phyloP scores from a whole-genome alignment of 1,284 basidiomycete species.

The Puccinia horiana region DNA sequence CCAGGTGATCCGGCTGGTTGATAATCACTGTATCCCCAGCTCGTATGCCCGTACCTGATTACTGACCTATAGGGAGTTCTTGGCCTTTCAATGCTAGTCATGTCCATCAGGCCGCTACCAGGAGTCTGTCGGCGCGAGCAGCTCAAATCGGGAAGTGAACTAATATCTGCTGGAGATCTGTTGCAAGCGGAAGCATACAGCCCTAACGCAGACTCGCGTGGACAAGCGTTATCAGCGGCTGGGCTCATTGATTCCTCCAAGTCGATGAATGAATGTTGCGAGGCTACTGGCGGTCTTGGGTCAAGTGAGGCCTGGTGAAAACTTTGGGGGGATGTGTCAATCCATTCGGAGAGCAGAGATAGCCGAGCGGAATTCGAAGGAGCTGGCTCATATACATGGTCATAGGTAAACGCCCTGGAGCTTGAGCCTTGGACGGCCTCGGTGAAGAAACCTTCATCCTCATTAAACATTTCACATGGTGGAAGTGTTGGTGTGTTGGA shows the following conservation, averaged over 20 bases:
- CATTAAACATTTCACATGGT: neutral
- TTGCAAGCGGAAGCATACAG: neutral
- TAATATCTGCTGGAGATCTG: neutral
- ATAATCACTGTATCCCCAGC: neutral
- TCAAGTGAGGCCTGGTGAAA: neutral
- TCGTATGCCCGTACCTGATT: neutral
- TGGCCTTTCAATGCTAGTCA: neutral
- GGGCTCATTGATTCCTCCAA: neutral
- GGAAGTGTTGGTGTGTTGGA: neutral
- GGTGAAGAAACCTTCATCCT: neutral
- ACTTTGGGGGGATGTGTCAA: neutral
- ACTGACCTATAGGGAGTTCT: neutral
- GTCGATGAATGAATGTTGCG: neutral
- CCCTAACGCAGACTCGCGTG: neutral
- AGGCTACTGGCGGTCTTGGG: neutral
- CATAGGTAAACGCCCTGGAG: neutral
- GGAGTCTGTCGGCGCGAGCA: slow-evolving; percentile 28
- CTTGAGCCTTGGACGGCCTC: neutral
- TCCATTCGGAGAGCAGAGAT: slow-evolving; percentile 3
- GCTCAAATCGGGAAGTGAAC: slow-evolving; percentile 27
- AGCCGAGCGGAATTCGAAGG: neutral
- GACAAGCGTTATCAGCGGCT: neutral
- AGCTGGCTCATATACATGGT: slow-evolving; percentile 3
- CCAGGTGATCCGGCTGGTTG: neutral
- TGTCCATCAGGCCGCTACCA: slow-evolving; percentile 7